Evolutionary conservation across 2,329 filamentous ascomycete species (phyloP).

Genomic region (Penicillium sp.): DNA sequence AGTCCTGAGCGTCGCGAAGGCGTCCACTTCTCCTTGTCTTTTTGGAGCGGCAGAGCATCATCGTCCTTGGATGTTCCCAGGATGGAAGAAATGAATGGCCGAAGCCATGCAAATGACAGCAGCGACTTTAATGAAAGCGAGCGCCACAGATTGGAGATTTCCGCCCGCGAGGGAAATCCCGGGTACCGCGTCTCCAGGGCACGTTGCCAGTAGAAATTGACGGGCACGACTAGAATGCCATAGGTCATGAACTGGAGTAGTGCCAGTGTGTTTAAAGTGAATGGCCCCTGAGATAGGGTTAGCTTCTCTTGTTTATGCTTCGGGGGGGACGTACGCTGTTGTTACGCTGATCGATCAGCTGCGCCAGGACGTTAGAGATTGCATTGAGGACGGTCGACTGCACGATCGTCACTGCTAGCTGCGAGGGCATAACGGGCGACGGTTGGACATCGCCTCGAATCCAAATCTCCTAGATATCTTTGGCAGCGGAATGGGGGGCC

Average conservation of each 20-base stretch:
- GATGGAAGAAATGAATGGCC: constrained; percentile 8
- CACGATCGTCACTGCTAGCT: constrained; percentile 35
- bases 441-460: neutral
- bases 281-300: constrained; percentile 48
- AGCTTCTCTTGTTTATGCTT: neutral
- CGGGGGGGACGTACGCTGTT: constrained; percentile 28
- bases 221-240: constrained; percentile 69
- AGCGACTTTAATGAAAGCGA: constrained; percentile 7
- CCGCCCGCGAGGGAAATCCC: constrained; percentile 50
- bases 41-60: constrained; percentile 18
- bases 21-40: constrained; percentile 20
- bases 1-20: constrained; percentile 40
- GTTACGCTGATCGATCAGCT: constrained; percentile 38
- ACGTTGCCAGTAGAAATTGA: constrained; percentile 84
- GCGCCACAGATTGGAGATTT: constrained; percentile 16
- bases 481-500: constrained; percentile 4
- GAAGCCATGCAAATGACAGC: constrained; percentile 12
- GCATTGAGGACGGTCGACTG: constrained; percentile 40
- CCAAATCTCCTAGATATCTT: neutral
- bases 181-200: constrained; percentile 75
- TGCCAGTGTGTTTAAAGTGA: constrained; percentile 63
- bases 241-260: constrained; percentile 77
- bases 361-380: constrained; percentile 39
- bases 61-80: neutral
- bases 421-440: constrained; percentile 24